Conservation (phyloP, 23 red algal genomes). For the Gracilaria domingensis region DNA sequence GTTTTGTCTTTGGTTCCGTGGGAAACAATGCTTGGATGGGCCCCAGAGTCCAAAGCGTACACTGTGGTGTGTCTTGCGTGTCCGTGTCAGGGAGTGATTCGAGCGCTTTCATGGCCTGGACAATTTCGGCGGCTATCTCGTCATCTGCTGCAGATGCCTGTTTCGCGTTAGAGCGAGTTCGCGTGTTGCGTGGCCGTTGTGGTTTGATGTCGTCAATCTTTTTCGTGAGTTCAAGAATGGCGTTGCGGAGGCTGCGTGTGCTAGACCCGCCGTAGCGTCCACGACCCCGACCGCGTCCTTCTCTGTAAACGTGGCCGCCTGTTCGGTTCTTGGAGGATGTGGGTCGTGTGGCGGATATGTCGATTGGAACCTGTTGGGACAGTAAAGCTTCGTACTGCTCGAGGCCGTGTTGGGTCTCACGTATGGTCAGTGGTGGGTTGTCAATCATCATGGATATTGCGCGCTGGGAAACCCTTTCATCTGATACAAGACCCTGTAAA, state of each 20-base stretch:
- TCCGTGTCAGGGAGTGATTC: background rate
- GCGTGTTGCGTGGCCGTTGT: too few species aligned
- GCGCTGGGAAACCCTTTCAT: background rate
- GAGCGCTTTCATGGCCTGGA: background rate
- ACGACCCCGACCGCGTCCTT: too few species aligned
- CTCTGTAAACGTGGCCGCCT: background rate
- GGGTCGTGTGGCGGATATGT: background rate
- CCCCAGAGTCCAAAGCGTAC: background rate
- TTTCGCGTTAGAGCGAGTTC: background rate
- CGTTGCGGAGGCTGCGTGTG: too few species aligned
- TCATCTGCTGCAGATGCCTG: background rate
- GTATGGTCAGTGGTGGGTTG: background rate
- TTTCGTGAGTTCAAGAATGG: too few species aligned
- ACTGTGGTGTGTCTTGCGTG: background rate
- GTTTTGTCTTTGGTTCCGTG: background rate
- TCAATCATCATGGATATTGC: background rate
- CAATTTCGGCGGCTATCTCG: background rate
- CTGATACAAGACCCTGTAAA: background rate
- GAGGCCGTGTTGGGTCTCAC: background rate
- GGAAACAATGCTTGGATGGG: background rate
- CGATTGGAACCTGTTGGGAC: background rate
- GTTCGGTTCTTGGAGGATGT: background rate
- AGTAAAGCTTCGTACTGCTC: background rate
- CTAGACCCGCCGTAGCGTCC: too few species aligned
- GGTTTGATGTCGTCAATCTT: too few species aligned